Conservation (phyloP, 2,329 filamentous ascomycete genomes). For the Setomelanomma holmii region DNA sequence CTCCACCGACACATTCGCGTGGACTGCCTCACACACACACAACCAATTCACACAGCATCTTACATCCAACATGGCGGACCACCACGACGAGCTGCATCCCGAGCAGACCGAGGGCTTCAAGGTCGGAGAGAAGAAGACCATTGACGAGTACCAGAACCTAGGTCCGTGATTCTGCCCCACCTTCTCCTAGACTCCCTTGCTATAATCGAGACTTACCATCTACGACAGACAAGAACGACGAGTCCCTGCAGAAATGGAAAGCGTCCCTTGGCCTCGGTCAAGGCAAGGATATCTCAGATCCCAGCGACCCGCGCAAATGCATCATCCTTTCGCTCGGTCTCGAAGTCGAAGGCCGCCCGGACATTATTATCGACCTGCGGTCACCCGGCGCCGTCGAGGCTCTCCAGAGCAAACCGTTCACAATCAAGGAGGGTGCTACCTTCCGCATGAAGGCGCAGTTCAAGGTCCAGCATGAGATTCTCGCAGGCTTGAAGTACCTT, state of each 20-base stretch:
- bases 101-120: conserved; percentile 96
- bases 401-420: conserved; percentile 93
- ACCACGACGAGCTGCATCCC: conserved; percentile 81
- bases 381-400: conserved; percentile 73
- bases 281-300: conserved; percentile 58
- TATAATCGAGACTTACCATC: neutral
- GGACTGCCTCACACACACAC: conserved; percentile 2
- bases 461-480: conserved; percentile 95
- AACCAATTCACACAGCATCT: conserved; percentile 3
- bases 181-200: neutral
- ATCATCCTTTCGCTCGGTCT: conserved; percentile 92
- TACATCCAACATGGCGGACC: conserved; percentile 39
- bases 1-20: conserved; percentile 12
- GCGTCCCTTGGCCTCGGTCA: conserved; percentile 86
- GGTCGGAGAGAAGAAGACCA: conserved; percentile 97
- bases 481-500: conserved; percentile 94
- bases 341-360: conserved; percentile 79
- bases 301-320: conserved; percentile 83
- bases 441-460: conserved; percentile 96
- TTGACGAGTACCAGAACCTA: conserved; percentile 92
- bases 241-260: conserved; percentile 97
- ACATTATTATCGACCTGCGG: conserved; percentile 89
- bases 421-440: conserved; percentile 91
- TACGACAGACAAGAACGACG: conserved; percentile 73
- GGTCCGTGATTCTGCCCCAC: conserved; percentile 68